Base-by-base conservation (phyloP, 2,329 filamentous ascomycete genomes). In the Hypoxylon sp. region DNA sequence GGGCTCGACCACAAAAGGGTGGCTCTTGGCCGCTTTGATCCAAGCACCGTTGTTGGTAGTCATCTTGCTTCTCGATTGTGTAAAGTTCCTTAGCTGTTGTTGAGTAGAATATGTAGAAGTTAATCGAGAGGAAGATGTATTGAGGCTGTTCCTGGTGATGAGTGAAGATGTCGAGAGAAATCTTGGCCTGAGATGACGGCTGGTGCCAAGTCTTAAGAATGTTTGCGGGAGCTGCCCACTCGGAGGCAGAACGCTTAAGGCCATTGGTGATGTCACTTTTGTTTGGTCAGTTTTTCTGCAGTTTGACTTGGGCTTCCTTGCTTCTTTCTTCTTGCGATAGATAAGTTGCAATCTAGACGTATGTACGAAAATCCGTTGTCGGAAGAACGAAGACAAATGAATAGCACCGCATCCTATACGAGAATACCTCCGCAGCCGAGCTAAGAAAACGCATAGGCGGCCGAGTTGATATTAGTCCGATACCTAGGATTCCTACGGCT, bases 21-120 rank as follows among this genome's bases (percentile, higher is more conserved):
- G 65, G 23, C 61, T 65, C 63, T 73, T 74, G 34, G 65, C 67
- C 29, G 61, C 63, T 23, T 68, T 71, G 27, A 72, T 61, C 61
- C 64, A 69, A 9, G 71, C 72, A 43, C 62, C 70, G n/a, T 41
- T 64, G 48, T 73, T 74, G 19, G 61, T 55, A 23, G 60, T 60
- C 67, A 67, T 69, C 11, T 53, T 69, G 66, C 14, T 58, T 54
- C 23, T 59, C 19, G 51, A 45, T 11, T 61, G 32, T 12, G 61
- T 46, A 23, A 58, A 60, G 12, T 29, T 21, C 45, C 58, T 46
- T 6, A 47, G 39, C 23, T 52, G 53, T 30, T 65, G 48, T n/a
- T 39, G 47, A 14, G 41, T 53, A 54, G 27, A 47, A 16, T 43
- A 19, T 5, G 16, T 32, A 30, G 29, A 61, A 11, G 32, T 5